Evolutionary conservation across 129 eudicot genomes (phyloP).

Genomic region (Tagetes erecta): DNA sequence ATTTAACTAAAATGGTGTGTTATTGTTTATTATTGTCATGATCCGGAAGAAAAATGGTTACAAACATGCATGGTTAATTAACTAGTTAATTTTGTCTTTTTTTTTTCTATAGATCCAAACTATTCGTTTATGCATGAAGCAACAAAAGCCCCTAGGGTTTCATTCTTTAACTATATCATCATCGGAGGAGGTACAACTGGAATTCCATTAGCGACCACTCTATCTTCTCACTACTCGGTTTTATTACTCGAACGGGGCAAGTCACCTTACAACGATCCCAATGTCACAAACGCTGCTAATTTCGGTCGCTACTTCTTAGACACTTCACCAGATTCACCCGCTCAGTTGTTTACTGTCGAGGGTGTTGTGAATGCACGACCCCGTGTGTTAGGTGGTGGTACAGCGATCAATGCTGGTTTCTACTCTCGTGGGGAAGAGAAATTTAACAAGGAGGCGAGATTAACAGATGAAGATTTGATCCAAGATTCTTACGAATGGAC

Average conservation of each 20-base stretch:
- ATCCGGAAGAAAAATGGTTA: neutral
- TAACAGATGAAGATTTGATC: conserved; percentile 22
- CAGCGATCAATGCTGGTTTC: conserved; percentile 79
- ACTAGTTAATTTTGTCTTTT: neutral
- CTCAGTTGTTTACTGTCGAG: conserved; percentile 30
- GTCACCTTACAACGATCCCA: conserved; percentile 31
- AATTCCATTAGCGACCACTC: conserved; percentile 39
- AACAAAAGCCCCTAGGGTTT: conserved; percentile 50
- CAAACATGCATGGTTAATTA: neutral
- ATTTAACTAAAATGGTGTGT: neutral
- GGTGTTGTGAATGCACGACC: conserved; percentile 36
- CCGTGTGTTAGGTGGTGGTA: conserved; percentile 54
- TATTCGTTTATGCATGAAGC: conserved; percentile 63
- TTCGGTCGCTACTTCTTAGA: conserved; percentile 18
- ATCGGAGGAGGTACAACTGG: conserved; percentile 51
- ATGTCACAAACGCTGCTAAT: conserved; percentile 2
- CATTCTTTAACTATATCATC: conserved; percentile 53
- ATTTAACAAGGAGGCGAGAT: conserved; percentile 7
- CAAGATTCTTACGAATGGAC: conserved; percentile 15
- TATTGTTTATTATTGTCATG: neutral
- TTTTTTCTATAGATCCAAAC: conserved; percentile 36
- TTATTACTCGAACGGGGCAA: conserved; percentile 44
- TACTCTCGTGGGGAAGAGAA: conserved; percentile 49
- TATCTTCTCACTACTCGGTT: conserved; percentile 38
- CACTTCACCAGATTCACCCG: conserved; percentile 26